Conservation (phyloP, 176 grass and related monocot species). For the Zoysia pacifica region DNA sequence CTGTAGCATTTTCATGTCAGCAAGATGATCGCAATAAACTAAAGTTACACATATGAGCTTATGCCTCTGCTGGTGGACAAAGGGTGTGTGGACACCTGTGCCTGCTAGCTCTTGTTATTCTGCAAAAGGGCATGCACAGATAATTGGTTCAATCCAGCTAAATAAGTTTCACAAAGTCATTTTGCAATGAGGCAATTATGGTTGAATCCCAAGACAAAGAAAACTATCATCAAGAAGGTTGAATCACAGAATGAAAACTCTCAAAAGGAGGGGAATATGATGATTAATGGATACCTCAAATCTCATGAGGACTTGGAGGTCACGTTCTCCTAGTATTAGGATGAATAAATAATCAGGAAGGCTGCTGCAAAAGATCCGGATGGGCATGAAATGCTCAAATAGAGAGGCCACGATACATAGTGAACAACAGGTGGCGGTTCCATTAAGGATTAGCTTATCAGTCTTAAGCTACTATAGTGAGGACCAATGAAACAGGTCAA, state of each 20-base stretch:
- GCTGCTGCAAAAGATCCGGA: neutral
- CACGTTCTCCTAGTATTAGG: neutral
- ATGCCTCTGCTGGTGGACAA: conserved; percentile 15
- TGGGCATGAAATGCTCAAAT: neutral
- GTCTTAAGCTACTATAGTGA: neutral
- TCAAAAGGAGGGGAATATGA: neutral
- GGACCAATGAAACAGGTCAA: neutral
- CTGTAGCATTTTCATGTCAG: neutral
- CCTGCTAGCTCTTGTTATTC: conserved; percentile 22
- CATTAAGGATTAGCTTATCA: neutral
- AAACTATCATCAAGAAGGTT: neutral
- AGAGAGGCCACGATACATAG: neutral
- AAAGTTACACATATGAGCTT: conserved; percentile 6
- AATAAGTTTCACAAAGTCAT: conserved; percentile 1
- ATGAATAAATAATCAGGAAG: neutral
- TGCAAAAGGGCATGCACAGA: conserved; percentile 23
- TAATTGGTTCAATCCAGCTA: conserved; percentile 16
- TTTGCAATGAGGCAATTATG: neutral
- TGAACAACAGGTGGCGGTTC: no score
- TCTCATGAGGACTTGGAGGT: neutral
- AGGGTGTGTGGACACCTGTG: neutral
- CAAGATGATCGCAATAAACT: neutral
- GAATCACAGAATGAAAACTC: neutral
- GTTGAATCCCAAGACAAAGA: neutral
- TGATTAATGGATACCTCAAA: neutral